Conservation (phyloP, 495 filamentous ascomycete genomes). For the Penicillium bialowiezense region DNA sequence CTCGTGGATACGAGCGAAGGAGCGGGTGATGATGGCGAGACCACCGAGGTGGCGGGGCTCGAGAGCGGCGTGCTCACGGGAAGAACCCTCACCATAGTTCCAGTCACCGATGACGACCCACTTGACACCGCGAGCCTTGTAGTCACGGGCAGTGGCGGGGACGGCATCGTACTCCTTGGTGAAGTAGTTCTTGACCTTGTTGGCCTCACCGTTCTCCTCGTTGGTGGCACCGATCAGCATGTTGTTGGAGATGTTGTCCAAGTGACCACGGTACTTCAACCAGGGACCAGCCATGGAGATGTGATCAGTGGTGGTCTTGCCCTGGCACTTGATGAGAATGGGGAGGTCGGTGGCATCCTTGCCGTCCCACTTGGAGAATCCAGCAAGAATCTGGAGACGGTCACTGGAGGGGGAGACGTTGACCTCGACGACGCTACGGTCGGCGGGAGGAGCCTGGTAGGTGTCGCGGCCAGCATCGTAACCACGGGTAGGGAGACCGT, state of each 20-base stretch:
- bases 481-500: constrained; percentile 74
- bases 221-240: constrained; percentile 99
- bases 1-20: constrained; percentile 99
- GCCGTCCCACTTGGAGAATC: constrained; percentile 88
- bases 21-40: constrained; percentile 92
- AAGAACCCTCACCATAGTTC: constrained; percentile 98
- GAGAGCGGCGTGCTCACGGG: constrained; percentile 95
- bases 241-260: constrained; percentile 99
- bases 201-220: constrained; percentile 91
- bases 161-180: constrained; percentile 83
- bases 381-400: constrained; percentile 86
- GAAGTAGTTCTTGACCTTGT: constrained; percentile 93
- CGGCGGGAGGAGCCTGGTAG: constrained; percentile 90
- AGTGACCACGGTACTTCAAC: constrained; percentile 99
- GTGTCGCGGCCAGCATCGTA: constrained; percentile 94
- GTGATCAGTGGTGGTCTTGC: constrained; percentile 99
- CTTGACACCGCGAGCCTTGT: constrained; percentile 92
- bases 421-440: constrained; percentile 70
- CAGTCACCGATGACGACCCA: constrained; percentile 99
- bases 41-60: constrained; percentile 97
- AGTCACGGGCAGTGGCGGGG: constrained; percentile 92
- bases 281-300: constrained; percentile 98
- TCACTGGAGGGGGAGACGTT: constrained; percentile 86
- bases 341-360: constrained; percentile 87
- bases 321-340: constrained; percentile 95